Evolutionary conservation across 2,329 filamentous ascomycete species (phyloP).

Genomic region (Colletotrichum limetticola): DNA sequence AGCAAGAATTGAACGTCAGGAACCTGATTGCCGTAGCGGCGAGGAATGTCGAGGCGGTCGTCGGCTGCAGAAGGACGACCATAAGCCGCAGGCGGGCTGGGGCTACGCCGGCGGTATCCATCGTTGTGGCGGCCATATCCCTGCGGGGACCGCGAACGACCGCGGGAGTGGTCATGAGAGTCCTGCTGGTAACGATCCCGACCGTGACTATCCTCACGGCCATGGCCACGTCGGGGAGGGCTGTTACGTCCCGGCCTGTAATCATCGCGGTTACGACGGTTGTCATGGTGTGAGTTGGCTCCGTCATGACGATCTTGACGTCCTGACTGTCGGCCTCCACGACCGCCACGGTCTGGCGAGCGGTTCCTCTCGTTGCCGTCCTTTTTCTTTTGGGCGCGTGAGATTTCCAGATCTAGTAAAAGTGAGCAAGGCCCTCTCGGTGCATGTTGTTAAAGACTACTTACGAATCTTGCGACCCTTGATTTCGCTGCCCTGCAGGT

Average conservation of each 20-base stretch:
- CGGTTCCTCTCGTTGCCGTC: slow-evolving; percentile 66
- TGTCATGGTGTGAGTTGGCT: slow-evolving; percentile 51
- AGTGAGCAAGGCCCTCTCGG: background rate
- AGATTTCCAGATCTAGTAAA: slow-evolving; percentile 82
- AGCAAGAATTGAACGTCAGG: slow-evolving; percentile 92
- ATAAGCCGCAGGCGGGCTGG: slow-evolving; percentile 65
- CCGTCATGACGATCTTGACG: slow-evolving; percentile 62
- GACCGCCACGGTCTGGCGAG: slow-evolving; percentile 68
- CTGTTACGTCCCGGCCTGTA: slow-evolving; percentile 71
- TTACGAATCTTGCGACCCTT: slow-evolving; percentile 94
- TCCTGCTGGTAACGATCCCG: slow-evolving; percentile 57
- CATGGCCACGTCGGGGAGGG: slow-evolving; percentile 69
- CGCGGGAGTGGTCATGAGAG: slow-evolving; percentile 55
- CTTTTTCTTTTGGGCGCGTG: slow-evolving; percentile 85
- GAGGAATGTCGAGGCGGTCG: slow-evolving; percentile 77
- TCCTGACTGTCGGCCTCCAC: slow-evolving; percentile 52
- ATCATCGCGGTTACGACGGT: slow-evolving; percentile 66
- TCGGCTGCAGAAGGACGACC: slow-evolving; percentile 59
- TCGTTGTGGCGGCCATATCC: slow-evolving; percentile 55
- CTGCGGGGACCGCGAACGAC: slow-evolving; percentile 77
- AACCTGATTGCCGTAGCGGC: slow-evolving; percentile 77
- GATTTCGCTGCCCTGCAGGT: slow-evolving; percentile 83
- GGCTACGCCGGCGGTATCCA: slow-evolving; percentile 75
- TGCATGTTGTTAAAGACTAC: slow-evolving; percentile 47
- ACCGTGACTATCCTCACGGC: slow-evolving; percentile 70